Base-by-base conservation (phyloP, 108 stramenopile species). In the Cylindrotheca fusiformis region DNA sequence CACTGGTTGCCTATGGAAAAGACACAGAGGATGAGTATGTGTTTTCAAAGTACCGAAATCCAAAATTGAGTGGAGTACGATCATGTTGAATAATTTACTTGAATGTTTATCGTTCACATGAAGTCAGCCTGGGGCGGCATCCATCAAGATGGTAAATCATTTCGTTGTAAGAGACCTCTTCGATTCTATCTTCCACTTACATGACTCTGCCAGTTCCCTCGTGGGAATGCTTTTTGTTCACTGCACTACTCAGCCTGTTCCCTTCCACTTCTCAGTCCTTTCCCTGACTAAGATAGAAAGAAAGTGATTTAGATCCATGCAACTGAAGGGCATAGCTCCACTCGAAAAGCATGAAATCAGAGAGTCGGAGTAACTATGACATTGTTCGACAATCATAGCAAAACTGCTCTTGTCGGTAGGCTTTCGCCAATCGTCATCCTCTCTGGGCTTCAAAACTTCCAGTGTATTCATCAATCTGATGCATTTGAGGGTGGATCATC, bases 51-150 rank as follows among this genome's bases (percentile, higher is more conserved):
- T n/a, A n/a, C n/a, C n/a, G n/a, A n/a, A 47, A 27, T n/a, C 3
- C 21, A 46, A 29, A 18, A 8, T 32, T 12, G 48, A 23, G 2
- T 12, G 46, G 14, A 0, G 31, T 44, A 63, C 74, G 81, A 82
- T 82, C 81, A 79, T 56, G 68, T 67, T 75, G 71, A 79, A 79
- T 82, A 79, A 78, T 79, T 82, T 82, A 79, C 77, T 82, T 82
- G 81, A 82, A 82, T 79, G 81, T 79, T 78, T 79, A 52, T 82
- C 81, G 73, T 28, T 79, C 77, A 82, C 63, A 28, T 50, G 52
- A 68, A 69, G 65, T 82, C 81, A 75, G 81, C 55, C 81, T 82
- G 81, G 81, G 81, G 81, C 81, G 81, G 81, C 81, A 82, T 79
- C 77, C 81, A 82, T 57, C 77, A 82, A 78, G 81, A 68, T 59